Evolutionary conservation across 176 grass and related monocot genomes (phyloP), one percentile per base, ranked within the genome.

Genomic region (Miscanthus lutarioriparius): DNA sequence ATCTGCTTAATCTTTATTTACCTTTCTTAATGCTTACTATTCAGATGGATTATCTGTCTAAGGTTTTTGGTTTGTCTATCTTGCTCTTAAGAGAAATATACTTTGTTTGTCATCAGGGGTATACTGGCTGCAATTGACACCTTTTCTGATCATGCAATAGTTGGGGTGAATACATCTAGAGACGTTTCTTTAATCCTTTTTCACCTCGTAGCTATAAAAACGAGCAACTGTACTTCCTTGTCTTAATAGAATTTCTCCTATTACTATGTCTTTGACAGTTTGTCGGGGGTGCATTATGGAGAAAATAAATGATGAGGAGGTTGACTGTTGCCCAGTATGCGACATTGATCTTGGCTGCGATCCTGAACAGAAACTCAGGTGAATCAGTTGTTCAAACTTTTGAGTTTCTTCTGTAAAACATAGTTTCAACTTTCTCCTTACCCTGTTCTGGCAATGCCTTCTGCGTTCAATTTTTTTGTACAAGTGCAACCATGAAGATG

Each of bases 281-380:
- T 99, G 97, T 48, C 82, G 82, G 91, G 90, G 88, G 40, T 99
- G 97, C 67, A 92, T 99, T 89, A 83, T 94, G 82, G 83, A 92
- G 40, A 94, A 96, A 91, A 91, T 99, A 79, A 80, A 91, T 73
- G 90, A 91, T 1, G 93, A 99, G 20, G 91, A 96, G 23, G 22
- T 80, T 4, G 93, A 92, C 14, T 82, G 61, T 36, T 99, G 97
- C 71, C 97, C 97, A 49, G 92, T 91, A 74, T 99, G 97, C 84
- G 49, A 89, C 11, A 89, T 88, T 82, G 76, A 92, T 75, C 86
- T 99, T 64, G 97, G 97, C 41, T 72, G 86, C 67, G 49, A 85
- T 74, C 93, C 97, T 86, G 86, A 89, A 83, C 91, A 99, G 62
- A 99, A 96, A 79, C 93, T 99, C 76, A 89, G 93, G 97, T 99